Conservation (phyloP, 176 grass and related monocot genomes). For the Stipa capillata region DNA sequence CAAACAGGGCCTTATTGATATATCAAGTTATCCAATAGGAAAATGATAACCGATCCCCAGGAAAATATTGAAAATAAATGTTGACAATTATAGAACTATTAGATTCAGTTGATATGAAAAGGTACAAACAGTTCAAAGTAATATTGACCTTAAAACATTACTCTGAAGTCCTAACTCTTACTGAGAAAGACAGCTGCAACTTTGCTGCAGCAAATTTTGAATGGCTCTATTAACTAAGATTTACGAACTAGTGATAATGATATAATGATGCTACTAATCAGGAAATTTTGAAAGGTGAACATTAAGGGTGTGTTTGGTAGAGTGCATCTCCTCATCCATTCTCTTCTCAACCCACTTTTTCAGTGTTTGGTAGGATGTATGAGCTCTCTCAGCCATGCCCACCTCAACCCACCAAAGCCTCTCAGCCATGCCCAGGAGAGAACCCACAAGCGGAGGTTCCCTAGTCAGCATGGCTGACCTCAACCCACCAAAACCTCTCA, state of each 20-base stretch:
- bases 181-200: neutral
- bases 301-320: too few species aligned
- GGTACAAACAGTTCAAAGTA: neutral
- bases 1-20: too few species aligned
- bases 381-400: too few species aligned
- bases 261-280: neutral
- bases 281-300: neutral
- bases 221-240: neutral
- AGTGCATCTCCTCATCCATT: too few species aligned
- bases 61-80: neutral
- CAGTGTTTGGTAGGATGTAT: too few species aligned
- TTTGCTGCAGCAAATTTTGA: neutral
- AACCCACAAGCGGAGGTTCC: too few species aligned
- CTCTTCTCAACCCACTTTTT: too few species aligned
- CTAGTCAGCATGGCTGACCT: too few species aligned
- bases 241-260: neutral
- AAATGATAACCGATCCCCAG: neutral
- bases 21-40: neutral
- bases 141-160: neutral
- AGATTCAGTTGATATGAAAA: neutral
- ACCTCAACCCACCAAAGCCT: too few species aligned
- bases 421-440: too few species aligned
- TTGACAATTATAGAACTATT: neutral
- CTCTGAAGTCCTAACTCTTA: neutral
- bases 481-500: too few species aligned